Base-by-base conservation (phyloP, 1,284 basidiomycete species). In the Cutaneotrichosporon dermatis region DNA sequence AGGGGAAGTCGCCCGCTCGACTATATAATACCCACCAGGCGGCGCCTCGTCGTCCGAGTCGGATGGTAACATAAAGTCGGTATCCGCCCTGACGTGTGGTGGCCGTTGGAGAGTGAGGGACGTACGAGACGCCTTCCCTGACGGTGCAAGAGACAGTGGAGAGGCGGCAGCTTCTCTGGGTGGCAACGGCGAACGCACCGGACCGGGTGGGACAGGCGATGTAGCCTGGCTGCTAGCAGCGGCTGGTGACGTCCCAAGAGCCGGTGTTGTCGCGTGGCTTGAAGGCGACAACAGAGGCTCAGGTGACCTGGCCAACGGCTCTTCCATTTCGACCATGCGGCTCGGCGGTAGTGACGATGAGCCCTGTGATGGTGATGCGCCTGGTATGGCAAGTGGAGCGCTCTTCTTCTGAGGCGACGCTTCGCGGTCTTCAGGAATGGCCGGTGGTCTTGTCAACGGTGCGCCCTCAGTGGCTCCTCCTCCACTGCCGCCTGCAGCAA, bases 11-110 rank as follows among this genome's bases (percentile, higher is more conserved):
- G 51, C 37, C 7, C 60, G 52, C 57, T 75, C 70, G 13, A 75
- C 63, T 13, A 79, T 69, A 55, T 73, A 75, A 61, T 76, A 79
- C 0, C 77, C 77, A 1, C 74, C 75, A 1, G 60, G 59, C 1
- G 76, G 76, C 0, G 71, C 66, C 9, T 79, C 77, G 33, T 77
- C 75, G 60, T 79, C 77, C 11, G 77, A 79, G 50, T 79, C 77
- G n/a, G 77, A 79, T 0, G 76, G 75, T 1, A 75, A 45, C 73
- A 77, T 74, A 43, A 70, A 61, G 57, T 76, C 75, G 0, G 71
- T 59, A 54, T 79, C 76, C 0, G 74, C 77, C 25, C 71, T 69
- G 34, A 70, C 62, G 15, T 35, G 55, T 34, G 25, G 61, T 57
- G 15, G 70, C 55, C 11, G 69, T 46, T 25, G 49, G 57, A 64